A percentile compares a stretch with the other conserved stretches of the same genome.
These are phyloP conservation scores for Protomyces inundatus DNA, from an alignment of 1,139 yeast species.

Conservation along the genomic window DNA sequence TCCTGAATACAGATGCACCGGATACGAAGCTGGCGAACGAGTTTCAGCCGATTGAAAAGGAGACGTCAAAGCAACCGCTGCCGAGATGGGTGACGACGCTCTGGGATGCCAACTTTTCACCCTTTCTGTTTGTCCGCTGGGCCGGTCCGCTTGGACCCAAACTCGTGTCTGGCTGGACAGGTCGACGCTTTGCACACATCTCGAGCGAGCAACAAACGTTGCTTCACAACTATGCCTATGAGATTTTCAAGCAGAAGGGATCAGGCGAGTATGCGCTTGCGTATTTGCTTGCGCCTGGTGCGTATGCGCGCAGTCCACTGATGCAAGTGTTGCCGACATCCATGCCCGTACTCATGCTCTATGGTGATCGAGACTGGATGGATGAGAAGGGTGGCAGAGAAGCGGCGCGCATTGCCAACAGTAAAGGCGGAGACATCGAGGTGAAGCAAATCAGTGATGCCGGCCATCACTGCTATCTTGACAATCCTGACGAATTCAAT, in stretches of 20 bases:
- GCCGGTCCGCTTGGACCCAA: slow-evolving; percentile 44
- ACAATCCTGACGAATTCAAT: slow-evolving; percentile 63
- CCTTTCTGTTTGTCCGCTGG: slow-evolving; percentile 41
- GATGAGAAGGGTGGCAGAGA: slow-evolving; percentile 64
- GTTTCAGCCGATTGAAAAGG: slow-evolving; percentile 29
- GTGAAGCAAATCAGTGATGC: slow-evolving; percentile 49
- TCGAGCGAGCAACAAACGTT: slow-evolving; percentile 36
- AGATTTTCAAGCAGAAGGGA: slow-evolving; percentile 56
- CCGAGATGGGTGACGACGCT: slow-evolving; percentile 37
- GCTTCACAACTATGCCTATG: slow-evolving; percentile 55
- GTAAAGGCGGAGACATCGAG: slow-evolving; percentile 34
- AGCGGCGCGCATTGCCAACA: slow-evolving; percentile 44
- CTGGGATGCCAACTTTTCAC: slow-evolving; percentile 44
- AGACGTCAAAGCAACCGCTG: slow-evolving; percentile 34
- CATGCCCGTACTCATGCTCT: slow-evolving; percentile 54
- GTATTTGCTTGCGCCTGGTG: slow-evolving; percentile 63
- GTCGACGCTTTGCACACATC: slow-evolving; percentile 40
- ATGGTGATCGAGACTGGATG: slow-evolving; percentile 88
- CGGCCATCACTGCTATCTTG: slow-evolving; percentile 76
- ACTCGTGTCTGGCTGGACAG: slow-evolving; percentile 43
- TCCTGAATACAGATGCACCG: slow-evolving; percentile 4
- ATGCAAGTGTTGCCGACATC: slow-evolving; percentile 50
- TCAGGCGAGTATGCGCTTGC: slow-evolving; percentile 64
- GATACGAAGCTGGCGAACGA: slow-evolving; percentile 12
- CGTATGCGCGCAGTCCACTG: slow-evolving; percentile 71